Base-by-base conservation (phyloP, 2,329 filamentous ascomycete genomes). In the Aplosporella prunicola region DNA sequence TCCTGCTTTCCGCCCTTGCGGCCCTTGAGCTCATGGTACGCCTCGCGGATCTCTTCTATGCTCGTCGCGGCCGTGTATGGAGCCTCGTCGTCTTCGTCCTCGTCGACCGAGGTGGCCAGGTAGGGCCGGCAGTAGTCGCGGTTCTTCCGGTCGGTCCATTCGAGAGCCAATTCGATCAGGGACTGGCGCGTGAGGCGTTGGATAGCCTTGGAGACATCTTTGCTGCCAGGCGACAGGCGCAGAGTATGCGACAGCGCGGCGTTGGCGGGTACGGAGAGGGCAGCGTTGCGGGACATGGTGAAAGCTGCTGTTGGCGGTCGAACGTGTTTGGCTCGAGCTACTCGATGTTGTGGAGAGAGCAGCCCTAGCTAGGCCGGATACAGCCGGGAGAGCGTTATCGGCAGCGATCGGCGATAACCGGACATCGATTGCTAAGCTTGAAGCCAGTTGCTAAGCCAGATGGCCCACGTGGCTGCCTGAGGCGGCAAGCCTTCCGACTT, bases 81-180 rank as follows among this genome's bases (percentile, higher is more conserved):
- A 45, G 81, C 80, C 41, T 76, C 69, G 22, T 67, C 67, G 2
- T 55, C 64, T 6, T 74, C 67, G 6, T 69, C 52, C 2, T 47
- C 62, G 13, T 72, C 64, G n/a, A 57, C 55, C 20, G 51, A 47
- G 42, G 58, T 53, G 23, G 48, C 43, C 30, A 81, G 70, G 52
- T 70, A 76, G 0, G 81, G 81, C 1, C 66, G 65, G 28, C 74
- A 79, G 13, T 72, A 64, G 4, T 69, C 59, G 26, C 76, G 65
- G 45, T 82, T 79, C 45, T 69, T 66, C 32, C 80, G 74, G 40
- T 80, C 74, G 3, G 93, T 75, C 86, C 86, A 93, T 62, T 81
- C 72, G 15, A 87, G 69, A 1, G 74, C 81, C 7, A 93, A 70
- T 0, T 77, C 74, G 17, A 91, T 62, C 15, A 93, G 71, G 0